Base-by-base conservation (phyloP, 73 alveolate genomes). In the Paramecium tetraurelia region DNA sequence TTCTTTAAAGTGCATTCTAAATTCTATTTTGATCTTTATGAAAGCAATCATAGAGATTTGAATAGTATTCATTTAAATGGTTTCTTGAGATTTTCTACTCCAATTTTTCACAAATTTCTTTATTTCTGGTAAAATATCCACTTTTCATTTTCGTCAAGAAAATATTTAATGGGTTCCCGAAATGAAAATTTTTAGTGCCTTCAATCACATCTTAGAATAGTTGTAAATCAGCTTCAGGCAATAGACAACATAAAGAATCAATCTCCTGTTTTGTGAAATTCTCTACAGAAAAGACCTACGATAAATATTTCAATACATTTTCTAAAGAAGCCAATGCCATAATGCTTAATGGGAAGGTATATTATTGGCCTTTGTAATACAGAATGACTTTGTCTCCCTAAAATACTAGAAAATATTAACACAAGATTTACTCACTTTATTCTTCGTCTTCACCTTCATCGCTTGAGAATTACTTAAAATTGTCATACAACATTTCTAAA, bases 41-140 rank as follows among this genome's bases (percentile, higher is more conserved):
- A 41, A 44, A 80, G 46, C 22, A 9, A 20, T 80, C 90, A 21
- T 40, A 27, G 4, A 80, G 16, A 80, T 80, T 22, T 8, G 46
- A 31, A 80, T 80, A 80, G 24, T 44, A 80, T 44, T 80, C 75
- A 80, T 44, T 80, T 16, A 41, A 24, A 21, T 40, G 43, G 24
- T 41, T 48, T 3, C 31, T 11, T 12, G 57, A 21, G 2, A 80
- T 48, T 24, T 80, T 43, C 20, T 44, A 14, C 12, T 48, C 75
- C 35, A 80, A 80, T 80, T 48, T 43, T n/a, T 80, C 90, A 41
- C 75, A 80, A 22, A 27, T 44, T 80, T 80, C 90, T 80, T 63
- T 80, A 80, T 44, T 80, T 44, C 57, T 48, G 24, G 90, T 80
- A 20, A 80, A 80, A 80, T 80, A 80, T 22, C 90, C 90, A 22